Conservation (phyloP, 768 basidiomycete species). For the Hysterangium stoloniferum region DNA sequence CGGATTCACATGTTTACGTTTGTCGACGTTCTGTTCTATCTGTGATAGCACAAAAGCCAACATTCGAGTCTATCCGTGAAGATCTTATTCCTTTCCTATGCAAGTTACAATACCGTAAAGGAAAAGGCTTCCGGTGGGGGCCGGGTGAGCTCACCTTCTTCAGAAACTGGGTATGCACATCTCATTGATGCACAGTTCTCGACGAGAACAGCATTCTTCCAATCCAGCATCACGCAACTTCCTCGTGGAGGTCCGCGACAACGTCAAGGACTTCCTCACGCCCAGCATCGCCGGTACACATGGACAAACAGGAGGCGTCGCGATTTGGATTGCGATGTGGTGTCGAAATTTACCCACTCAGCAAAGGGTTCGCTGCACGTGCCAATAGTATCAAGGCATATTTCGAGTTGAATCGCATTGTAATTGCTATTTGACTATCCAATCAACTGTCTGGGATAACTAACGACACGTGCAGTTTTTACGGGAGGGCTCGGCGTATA, state of each 20-base stretch:
- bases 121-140: conserved; percentile 52
- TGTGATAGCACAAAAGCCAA: conserved; percentile 50
- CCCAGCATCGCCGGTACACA: conserved; percentile 19
- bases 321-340: conserved; percentile 56
- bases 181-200: not conserved
- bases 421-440: conserved; percentile 26
- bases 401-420: conserved; percentile 74
- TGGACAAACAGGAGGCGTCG: conserved; percentile 29
- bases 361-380: conserved; percentile 52
- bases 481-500: conserved; percentile 42
- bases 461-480: conserved; percentile 16
- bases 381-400: conserved; percentile 73
- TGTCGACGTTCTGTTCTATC: conserved; percentile 72
- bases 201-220: conserved; percentile 4
- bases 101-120: conserved; percentile 70
- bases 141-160: conserved; percentile 29
- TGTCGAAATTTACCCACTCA: conserved; percentile 47
- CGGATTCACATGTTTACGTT: conserved; percentile 90
- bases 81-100: conserved; percentile 92
- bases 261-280: conserved; percentile 15
- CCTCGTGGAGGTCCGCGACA: conserved; percentile 3
- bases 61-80: conserved; percentile 77
- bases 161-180: not conserved
- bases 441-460: not conserved
- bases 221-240: not conserved